Evolutionary conservation across 441 rosid genomes (phyloP), one percentile per base, ranked within the genome.

Genomic region (Populus hybrid): DNA sequence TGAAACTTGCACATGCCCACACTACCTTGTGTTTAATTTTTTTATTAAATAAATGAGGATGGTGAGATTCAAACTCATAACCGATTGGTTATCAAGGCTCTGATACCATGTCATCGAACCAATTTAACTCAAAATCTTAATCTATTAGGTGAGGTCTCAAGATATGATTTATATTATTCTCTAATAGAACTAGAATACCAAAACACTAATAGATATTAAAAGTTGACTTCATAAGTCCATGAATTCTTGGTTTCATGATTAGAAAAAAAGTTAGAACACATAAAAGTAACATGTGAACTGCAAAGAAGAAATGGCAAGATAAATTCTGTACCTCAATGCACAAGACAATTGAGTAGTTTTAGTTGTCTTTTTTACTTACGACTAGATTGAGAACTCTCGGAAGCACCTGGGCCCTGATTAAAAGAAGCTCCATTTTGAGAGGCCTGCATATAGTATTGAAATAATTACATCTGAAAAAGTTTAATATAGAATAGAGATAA

Each of bases 391-490:
- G 82, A 78, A 73, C 85, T 85, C 59, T 76, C 83, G 36, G 77
- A 84, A 83, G 86, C 82, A 84, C 84, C 67, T 21, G 82, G 73
- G 76, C 79, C 87, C 68, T 85, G 83, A 77, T 77, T 86, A 63
- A 88, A 84, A 76, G 91, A 88, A 80, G 91, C 88, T 83, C 97
- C 98, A 84, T 92, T 94, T 87, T 89, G 90, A 81, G 83, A 79
- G 86, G 83, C 88, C 98, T 91, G 79, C 81, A 85, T 32, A 73
- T 11, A 73, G 73, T 42, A 71, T 76, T 72, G 57, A 79, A 81
- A 74, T 23, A 72, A 70, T 76, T 54, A 72, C 63, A 66, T 70
- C 74, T 50, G 68, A 67, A 50, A 59, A 73, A n/a, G 23, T 68
- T 34, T 3, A 79, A 65, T n/a, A 14, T 8, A 40, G 20, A 21